Percentiles rank a stretch among this genome's conserved stretches.
These are phyloP conservation scores for Luvunga scandens DNA, from an alignment of 345 rosid species.

Conservation along the genomic window DNA sequence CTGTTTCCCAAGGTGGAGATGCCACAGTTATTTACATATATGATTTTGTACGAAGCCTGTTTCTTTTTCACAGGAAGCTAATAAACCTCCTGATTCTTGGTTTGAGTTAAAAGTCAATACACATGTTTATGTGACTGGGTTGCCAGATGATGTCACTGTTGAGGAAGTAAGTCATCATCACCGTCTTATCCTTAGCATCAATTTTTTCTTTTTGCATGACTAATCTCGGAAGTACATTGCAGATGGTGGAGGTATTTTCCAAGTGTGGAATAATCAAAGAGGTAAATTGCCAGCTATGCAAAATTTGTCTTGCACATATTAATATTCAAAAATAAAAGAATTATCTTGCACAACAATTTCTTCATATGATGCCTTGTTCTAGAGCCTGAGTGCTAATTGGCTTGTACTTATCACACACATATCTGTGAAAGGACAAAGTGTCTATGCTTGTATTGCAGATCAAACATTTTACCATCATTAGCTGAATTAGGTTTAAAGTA, in stretches of 20 bases:
- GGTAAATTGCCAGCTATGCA: slow-evolving; percentile 39
- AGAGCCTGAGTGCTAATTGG: neutral
- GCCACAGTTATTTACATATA: neutral
- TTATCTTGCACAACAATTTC: neutral
- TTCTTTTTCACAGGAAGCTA: slow-evolving; percentile 62
- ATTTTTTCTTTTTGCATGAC: slow-evolving; percentile 14
- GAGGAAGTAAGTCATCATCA: slow-evolving; percentile 71
- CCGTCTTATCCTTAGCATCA: slow-evolving; percentile 11
- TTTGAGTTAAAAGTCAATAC: slow-evolving; percentile 97
- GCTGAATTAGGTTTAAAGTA: neutral
- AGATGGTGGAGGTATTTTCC: slow-evolving; percentile 89
- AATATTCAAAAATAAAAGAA: too few relatives aligned
- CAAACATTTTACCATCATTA: neutral
- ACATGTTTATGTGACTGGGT: slow-evolving; percentile 87
- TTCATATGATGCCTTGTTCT: neutral
- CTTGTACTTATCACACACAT: neutral
- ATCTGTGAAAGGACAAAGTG: neutral
- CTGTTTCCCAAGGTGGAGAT: neutral
- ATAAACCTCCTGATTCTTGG: slow-evolving; percentile 95
- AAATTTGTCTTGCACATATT: neutral
- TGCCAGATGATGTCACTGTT: slow-evolving; percentile 81
- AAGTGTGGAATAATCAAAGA: slow-evolving; percentile 98
- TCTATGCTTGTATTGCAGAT: neutral
- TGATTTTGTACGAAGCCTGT: neutral
- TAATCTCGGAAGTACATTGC: slow-evolving; percentile 29